These are phyloP conservation scores for Teratosphaeria epicoccoides DNA, from an alignment of 2,329 filamentous ascomycete genomes.

Conservation along the genomic window DNA sequence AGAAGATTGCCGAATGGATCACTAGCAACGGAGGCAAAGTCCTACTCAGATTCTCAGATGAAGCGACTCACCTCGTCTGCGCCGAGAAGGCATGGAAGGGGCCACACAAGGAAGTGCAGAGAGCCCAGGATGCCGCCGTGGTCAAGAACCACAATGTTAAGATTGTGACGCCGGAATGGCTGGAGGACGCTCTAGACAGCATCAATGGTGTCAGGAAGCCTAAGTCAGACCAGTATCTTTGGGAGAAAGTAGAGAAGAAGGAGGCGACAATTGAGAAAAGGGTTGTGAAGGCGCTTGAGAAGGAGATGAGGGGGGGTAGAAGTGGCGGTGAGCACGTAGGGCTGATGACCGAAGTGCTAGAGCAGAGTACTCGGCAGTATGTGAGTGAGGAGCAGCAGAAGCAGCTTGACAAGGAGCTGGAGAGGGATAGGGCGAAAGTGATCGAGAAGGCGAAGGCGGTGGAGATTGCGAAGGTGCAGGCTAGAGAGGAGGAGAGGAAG, in stretches of 20 bases:
- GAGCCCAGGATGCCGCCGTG: constrained; percentile 4
- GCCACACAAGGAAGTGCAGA: constrained; percentile 1
- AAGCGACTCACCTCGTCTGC: constrained; percentile 64
- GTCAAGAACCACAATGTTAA: constrained; percentile 10
- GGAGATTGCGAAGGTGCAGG: constrained; percentile 24
- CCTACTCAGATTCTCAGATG: constrained; percentile 46
- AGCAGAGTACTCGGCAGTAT: constrained; percentile 23
- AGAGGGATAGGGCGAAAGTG: constrained; percentile 12
- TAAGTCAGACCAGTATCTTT: constrained; percentile 27
- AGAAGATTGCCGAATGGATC: constrained; percentile 52
- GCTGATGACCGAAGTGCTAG: constrained; percentile 23
- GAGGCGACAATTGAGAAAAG: constrained; percentile 22
- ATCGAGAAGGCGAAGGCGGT: constrained; percentile 21
- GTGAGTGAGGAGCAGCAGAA: constrained; percentile 20
- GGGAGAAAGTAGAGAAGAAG: constrained; percentile 14
- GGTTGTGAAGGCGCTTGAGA: constrained; percentile 13
- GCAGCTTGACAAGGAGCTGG: constrained; percentile 18
- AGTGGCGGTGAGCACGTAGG: constrained; percentile 7
- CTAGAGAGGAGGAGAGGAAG: constrained; percentile 11
- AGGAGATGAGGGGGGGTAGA: constrained; percentile 10
- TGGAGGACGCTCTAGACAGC: constrained; percentile 38
- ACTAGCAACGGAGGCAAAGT: constrained; percentile 45
- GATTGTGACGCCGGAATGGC: constrained; percentile 35
- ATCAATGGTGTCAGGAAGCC: constrained; percentile 15
- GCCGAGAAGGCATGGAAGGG: constrained; percentile 47